Evolutionary conservation across 2,329 filamentous ascomycete genomes (phyloP).

Genomic region (Chaetomium globosum): DNA sequence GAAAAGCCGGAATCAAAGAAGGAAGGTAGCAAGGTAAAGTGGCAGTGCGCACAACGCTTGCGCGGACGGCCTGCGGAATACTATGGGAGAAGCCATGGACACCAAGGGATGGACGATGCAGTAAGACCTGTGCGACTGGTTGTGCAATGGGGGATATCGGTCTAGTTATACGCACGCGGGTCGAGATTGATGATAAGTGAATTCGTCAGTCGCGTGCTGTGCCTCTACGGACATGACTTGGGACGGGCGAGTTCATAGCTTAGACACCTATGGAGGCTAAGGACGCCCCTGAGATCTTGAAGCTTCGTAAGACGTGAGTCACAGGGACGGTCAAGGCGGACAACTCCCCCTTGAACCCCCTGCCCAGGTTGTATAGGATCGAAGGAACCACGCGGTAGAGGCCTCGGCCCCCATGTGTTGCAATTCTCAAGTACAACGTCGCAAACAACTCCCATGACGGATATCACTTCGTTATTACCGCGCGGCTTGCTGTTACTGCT

Average conservation of each 20-base stretch:
- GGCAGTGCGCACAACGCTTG: neutral
- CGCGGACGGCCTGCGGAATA: neutral
- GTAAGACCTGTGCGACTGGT: neutral
- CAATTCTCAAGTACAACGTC: neutral
- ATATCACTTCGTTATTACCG: neutral
- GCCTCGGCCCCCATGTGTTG: neutral
- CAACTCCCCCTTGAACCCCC: neutral
- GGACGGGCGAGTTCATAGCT: too few relatives aligned
- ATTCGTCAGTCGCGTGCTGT: neutral
- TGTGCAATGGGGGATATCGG: neutral
- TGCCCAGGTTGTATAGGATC: neutral
- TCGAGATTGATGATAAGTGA: neutral
- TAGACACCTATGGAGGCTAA: too few relatives aligned
- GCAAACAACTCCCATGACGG: neutral
- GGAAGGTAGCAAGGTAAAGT: neutral
- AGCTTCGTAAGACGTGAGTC: neutral
- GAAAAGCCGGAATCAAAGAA: neutral
- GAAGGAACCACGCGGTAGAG: neutral
- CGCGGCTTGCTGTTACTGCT: neutral
- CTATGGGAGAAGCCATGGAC: too few relatives aligned
- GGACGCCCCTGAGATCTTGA: too few relatives aligned
- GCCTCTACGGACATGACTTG: neutral
- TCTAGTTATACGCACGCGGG: neutral
- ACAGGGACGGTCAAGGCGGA: neutral
- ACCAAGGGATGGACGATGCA: neutral